phyloP scores from a whole-genome alignment of 2,329 filamentous ascomycete species.

The Ophiostoma australiae region DNA sequence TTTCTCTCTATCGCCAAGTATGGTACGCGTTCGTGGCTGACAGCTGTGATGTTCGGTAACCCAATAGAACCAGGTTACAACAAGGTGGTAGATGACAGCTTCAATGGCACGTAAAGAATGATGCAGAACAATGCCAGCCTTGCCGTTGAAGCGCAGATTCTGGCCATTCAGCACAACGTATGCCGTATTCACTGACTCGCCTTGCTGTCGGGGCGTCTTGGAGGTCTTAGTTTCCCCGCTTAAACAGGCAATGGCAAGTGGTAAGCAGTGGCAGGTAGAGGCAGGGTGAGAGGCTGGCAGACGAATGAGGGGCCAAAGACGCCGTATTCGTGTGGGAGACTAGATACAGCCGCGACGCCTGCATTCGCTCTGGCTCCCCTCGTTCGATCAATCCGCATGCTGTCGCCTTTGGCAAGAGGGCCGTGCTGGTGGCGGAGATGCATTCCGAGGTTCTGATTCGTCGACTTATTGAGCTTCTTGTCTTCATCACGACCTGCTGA shows the following conservation, averaged over 20 bases:
- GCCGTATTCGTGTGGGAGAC: neutral
- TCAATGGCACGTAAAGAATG: neutral
- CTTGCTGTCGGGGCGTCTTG: neutral
- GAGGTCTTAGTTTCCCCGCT: constrained; percentile 6
- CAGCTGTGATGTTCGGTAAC: neutral
- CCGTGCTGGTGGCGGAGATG: neutral
- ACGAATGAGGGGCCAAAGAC: constrained; percentile 10
- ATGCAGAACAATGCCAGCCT: neutral
- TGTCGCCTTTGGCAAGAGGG: neutral
- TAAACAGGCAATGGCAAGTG: neutral
- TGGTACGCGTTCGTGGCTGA: neutral
- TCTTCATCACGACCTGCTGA: neutral
- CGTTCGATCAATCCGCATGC: neutral
- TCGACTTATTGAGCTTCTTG: neutral
- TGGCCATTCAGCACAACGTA: neutral
- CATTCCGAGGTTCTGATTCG: neutral
- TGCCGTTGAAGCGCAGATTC: neutral
- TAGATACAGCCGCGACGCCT: neutral
- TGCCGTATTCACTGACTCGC: neutral
- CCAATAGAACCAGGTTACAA: neutral
- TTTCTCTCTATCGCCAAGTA: neutral
- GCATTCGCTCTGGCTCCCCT: neutral
- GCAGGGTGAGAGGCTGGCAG: neutral
- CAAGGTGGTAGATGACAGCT: neutral
- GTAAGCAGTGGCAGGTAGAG: neutral